Base-by-base conservation (phyloP, 1,284 basidiomycete genomes). In the Fomitopsis betulina region DNA sequence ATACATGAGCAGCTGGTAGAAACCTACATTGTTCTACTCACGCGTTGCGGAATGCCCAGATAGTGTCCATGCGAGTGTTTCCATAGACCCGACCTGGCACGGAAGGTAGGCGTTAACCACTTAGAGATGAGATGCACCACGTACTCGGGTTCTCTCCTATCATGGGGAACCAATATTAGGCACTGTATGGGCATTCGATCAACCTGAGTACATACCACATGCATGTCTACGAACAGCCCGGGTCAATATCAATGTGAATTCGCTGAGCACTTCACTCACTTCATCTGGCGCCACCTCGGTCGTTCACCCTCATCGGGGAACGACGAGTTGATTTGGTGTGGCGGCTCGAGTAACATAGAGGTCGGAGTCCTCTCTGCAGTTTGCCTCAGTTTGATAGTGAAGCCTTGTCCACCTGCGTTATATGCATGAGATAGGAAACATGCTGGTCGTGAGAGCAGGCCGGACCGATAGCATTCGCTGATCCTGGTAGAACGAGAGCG, bases 401-500 rank as follows among this genome's bases (percentile, higher is more conserved):
- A 79, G 0, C 78, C 80, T 59, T 82, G 80, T 3, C 79, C 76
- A 42, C 73, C 75, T 74, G 42, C 19, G 30, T 8, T 5, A 10
- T 5, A 27, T 35, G 25, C 17, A 19, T 51, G 10, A 19, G 8
- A 38, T 7, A 25, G 5, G n/a, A 17, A 10, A 43, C 38, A 45
- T 35, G 5, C 25, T 5, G 25, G 2, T 4, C 19, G 27, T 39
- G 21, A 25, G 5, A 7, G 10, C 30, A 15, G 8, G 15, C 23
- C 47, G n/a, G 63, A 81, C 83, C 84, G 21, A 87, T 84, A 13
- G 79, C 80, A 67, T 81, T 73, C 23, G 76, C 79, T 9, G 79
- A 82, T 1, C 86, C 85, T 0, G 85, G 86, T 0, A 87, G 74
- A 15, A 87, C 74, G 53, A 91, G 78, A 0, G 87, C 80, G 2